Conservation (phyloP, 768 basidiomycete species). For the Paxillus rubicundulus region DNA sequence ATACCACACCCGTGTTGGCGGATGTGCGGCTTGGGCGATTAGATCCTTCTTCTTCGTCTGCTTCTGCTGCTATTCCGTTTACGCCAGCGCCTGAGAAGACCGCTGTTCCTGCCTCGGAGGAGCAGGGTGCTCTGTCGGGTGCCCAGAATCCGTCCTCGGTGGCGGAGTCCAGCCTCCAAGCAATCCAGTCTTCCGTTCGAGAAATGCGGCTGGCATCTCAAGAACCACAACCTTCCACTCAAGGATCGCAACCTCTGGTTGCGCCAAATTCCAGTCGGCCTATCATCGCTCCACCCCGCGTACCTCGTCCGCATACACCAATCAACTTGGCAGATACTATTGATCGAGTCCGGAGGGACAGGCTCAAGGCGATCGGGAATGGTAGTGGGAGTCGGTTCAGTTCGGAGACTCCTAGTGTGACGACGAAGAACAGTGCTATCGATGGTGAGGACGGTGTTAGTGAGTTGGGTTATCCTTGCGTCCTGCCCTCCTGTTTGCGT, state of each 20-base stretch:
- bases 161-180: too few relatives aligned
- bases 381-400: conserved; percentile 1
- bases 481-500: too few relatives aligned
- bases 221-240: background rate
- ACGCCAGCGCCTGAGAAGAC: too few relatives aligned
- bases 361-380: background rate
- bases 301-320: conserved; percentile 10
- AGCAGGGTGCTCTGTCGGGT: too few relatives aligned
- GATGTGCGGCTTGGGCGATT: background rate
- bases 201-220: background rate
- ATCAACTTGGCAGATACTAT: conserved; percentile 21
- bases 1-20: background rate
- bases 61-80: too few relatives aligned
- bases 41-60: background rate
- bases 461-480: background rate
- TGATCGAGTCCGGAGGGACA: conserved; percentile 19
- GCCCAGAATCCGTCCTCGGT: too few relatives aligned
- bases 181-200: too few relatives aligned
- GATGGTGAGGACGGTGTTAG: background rate
- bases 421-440: background rate
- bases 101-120: too few relatives aligned
- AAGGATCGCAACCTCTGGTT: conserved; percentile 1
- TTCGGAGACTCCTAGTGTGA: background rate
- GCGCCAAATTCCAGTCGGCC: conserved; percentile 6
- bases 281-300: conserved; percentile 23